Percentiles rank a stretch among this genome's conserved stretches.
Evolutionary conservation across 177 flowering plant genomes (phyloP).

Genomic region (Vitis hybrid): DNA sequence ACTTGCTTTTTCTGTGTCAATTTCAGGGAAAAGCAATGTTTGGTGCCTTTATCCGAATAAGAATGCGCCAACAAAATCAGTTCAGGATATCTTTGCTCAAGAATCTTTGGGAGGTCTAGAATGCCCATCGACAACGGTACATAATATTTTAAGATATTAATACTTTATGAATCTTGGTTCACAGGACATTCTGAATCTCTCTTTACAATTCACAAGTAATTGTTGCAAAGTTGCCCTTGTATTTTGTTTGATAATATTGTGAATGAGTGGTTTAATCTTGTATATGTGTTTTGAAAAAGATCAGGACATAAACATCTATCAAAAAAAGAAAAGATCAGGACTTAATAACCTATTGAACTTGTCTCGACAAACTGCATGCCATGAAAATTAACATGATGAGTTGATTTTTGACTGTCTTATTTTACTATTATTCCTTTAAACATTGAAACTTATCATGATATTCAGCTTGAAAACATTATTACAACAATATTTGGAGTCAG

Average conservation of each 20-base stretch:
- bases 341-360: not conserved
- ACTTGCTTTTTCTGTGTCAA: not conserved
- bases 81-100: constrained; percentile 46
- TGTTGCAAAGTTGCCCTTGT: not conserved
- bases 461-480: not conserved
- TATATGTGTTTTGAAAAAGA: not conserved
- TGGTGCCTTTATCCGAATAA: constrained; percentile 95
- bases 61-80: constrained; percentile 51
- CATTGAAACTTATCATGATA: not conserved
- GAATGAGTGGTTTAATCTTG: not conserved
- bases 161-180: not conserved
- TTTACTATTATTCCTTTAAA: not conserved
- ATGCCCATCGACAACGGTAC: constrained; percentile 31
- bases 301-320: not conserved
- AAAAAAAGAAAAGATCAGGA: not conserved
- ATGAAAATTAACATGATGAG: no score
- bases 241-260: not conserved
- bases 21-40: constrained; percentile 68
- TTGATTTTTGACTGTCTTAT: no score
- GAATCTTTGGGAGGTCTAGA: constrained; percentile 26
- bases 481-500: not conserved
- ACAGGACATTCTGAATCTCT: not conserved
- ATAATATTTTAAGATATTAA: not conserved
- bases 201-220: not conserved
- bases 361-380: not conserved